Evolutionary conservation across 192 early-diverging fungal genomes (phyloP), one percentile per base, ranked within the genome.

Genomic region (Umbelopsis vinacea): DNA sequence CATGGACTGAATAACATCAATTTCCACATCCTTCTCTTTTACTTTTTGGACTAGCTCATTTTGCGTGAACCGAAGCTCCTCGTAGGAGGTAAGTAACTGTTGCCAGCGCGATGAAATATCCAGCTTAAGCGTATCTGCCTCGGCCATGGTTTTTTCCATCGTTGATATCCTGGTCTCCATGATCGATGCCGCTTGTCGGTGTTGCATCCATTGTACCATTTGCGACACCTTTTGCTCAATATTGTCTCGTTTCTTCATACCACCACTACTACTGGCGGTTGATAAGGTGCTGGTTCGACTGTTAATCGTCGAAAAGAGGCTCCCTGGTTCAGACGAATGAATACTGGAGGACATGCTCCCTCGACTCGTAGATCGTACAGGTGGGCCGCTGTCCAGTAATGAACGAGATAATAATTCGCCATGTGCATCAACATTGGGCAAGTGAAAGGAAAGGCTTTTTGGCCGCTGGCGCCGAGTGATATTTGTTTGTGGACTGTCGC

Each of bases 11-110:
- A 63, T 63, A 14, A 26, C 23, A 19, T 63, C 57, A 10, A 63
- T 63, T 63, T 63, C 57, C 26, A 12, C 33, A 35, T 63, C 57
- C n/a, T 63, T 63, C 26, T 63, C 57, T 29, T 63, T 63, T 11
- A 63, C 33, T 37, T 63, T 63, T 26, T 26, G 8, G 8, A 37
- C 5, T 37, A 63, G 7, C 6, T n/a, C 14, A 37, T 35, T 19
- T 37, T 63, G 57, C 11, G 57, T 63, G 15, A 63, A 37, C n/a
- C 35, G 38, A 3, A 63, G 33, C 17, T 63, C 29, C 33, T 63
- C 12, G 33, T 63, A 63, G 19, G 57, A 12, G 35, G 12, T 17
- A 5, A 63, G 23, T 14, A 63, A 63, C 35, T 38, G 26, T 6
- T 63, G 35, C 15, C 57, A 63, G 35, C 57, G 57, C 19, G 57